Base-by-base conservation (phyloP, 1,284 basidiomycete genomes). In the Gymnopus androsaceus region DNA sequence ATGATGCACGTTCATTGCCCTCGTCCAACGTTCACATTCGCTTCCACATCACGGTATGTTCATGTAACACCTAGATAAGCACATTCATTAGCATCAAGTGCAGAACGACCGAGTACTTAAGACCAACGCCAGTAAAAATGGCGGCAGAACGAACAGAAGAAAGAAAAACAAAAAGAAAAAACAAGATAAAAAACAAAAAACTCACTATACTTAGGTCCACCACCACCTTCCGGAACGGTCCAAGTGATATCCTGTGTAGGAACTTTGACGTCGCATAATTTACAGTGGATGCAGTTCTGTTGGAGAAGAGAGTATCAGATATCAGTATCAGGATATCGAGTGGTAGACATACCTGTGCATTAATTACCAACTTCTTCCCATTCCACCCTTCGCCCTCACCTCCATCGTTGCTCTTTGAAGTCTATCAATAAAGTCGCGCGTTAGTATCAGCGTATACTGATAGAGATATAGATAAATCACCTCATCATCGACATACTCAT, bases 341-440 rank as follows among this genome's bases (percentile, higher is more conserved):
- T 27, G 51, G 21, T 8, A 53, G 12, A 33, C 17, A 46, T 31
- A 89, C 89, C 80, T 98, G 96, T 11, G 93, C 92, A 74, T 99
- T 99, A 73, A 98, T 99, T 17, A 98, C 89, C 57, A 99, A 79
- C 75, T 92, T 94, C 75, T 93, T 94, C 15, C 94, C 94, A 27
- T 75, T 74, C 81, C 83, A 88, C 0, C 80, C 77, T 50, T 79
- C 85, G 59, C 82, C 19, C 11, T 40, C 82, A 52, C 81, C 37
- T 4, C 4, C 30, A 34, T 28, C 27, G 5, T 23, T 33, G 38
- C 40, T 25, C n/a, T 55, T 38, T 28, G 47, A 45, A 12, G 19
- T 40, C 51, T 53, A 33, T 11, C 2, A 4, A 27, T 8, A 27
- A 23, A 4, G 15, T 25, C 19, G 15, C 21, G 2, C 12, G 14